Base-by-base conservation (phyloP, 2,329 filamentous ascomycete genomes). In the Elsinoe batatas region DNA sequence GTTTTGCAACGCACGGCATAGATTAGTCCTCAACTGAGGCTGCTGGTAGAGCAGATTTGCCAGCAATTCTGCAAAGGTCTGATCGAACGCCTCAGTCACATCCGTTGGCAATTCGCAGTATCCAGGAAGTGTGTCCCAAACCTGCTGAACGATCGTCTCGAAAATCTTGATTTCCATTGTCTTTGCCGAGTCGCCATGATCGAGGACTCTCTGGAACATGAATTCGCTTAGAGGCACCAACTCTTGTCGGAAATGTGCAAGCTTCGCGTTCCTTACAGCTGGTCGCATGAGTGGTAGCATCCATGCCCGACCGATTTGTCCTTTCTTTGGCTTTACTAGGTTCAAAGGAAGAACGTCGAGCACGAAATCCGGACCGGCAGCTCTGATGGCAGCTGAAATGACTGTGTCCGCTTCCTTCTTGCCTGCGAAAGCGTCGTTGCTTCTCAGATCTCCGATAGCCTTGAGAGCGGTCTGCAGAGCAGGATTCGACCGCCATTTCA, bases 111-210 rank as follows among this genome's bases (percentile, higher is more conserved):
- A 75, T 67, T 96, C 89, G 69, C 93, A 97, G 73, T 96, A 98
- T 1, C 93, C 93, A 0, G 93, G 91, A 13, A 98, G 78, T 53
- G 87, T 85, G 0, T 88, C 89, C 93, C 93, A 98, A 40, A 91
- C 91, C 67, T 98, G 93, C 62, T 94, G 87, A 7, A 98, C 88
- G 3, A 98, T 76, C 0, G 93, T 97, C 72, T 98, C 91, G 68
- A 93, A 98, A 58, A 98, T 94, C 76, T 98, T 98, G 67, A 93
- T 81, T 69, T 97, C 90, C 79, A 95, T 91, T 0, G 89, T 93
- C 77, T 95, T 96, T 66, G 91, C 87, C 12, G 82, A 83, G 18
- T 81, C 75, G 12, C 87, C 88, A 64, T 94, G 87, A 59, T 95
- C 85, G 46, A 95, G 75, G 4, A 97, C 87, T 61, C 81, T 83